These are phyloP conservation scores for Neoascochyta sp. DNA, from an alignment of 2,329 filamentous ascomycete genomes.

Conservation along the genomic window DNA sequence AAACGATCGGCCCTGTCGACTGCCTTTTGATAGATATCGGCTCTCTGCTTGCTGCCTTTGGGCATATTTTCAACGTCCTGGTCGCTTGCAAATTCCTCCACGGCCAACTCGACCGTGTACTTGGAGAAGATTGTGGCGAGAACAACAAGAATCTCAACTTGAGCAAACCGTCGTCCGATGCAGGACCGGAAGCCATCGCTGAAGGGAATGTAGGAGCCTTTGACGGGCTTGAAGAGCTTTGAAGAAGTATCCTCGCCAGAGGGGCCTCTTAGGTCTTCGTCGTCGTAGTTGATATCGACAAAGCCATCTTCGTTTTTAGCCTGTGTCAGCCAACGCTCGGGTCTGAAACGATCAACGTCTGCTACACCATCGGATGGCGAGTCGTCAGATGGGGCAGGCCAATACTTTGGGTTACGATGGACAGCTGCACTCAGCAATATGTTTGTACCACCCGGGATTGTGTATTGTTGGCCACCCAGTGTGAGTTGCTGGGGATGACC, in stretches of 20 bases:
- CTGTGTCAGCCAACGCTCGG: conserved; percentile 65
- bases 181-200: conserved; percentile 54
- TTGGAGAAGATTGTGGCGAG: conserved; percentile 52
- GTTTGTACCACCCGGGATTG: conserved; percentile 55
- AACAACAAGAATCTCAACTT: conserved; percentile 54
- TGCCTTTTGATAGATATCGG: conserved; percentile 59
- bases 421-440: conserved; percentile 55
- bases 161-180: conserved; percentile 55
- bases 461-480: conserved; percentile 56
- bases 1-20: conserved; percentile 52
- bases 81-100: conserved; percentile 47
- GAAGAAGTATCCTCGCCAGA: conserved; percentile 59
- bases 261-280: conserved; percentile 57
- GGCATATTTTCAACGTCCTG: conserved; percentile 40
- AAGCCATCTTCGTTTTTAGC: conserved; percentile 19
- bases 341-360: conserved; percentile 66
- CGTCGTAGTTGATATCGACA: conserved; percentile 42
- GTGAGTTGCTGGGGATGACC: conserved; percentile 53
- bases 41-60: conserved; percentile 48
- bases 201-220: conserved; percentile 55
- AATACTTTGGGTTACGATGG: conserved; percentile 69
- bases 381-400: conserved; percentile 52
- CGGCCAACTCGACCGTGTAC: conserved; percentile 67
- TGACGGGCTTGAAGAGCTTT: conserved; percentile 51
- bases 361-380: conserved; percentile 3